These are phyloP conservation scores for Lentinula aciculospora DNA, from an alignment of 768 basidiomycete genomes.

Conservation along the genomic window DNA sequence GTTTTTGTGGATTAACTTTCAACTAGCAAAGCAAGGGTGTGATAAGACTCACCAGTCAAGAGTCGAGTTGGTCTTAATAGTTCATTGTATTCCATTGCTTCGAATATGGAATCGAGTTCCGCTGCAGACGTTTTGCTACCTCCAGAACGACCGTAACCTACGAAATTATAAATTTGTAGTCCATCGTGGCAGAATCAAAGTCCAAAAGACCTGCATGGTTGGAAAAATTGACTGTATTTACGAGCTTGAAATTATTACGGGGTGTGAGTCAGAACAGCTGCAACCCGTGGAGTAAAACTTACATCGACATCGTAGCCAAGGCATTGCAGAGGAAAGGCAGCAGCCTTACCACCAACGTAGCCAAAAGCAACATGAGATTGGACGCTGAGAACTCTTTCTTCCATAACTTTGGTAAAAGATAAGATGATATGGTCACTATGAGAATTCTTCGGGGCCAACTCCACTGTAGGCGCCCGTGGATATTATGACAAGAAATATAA, in stretches of 20 bases:
- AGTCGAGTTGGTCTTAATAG: slow-evolving; percentile 67
- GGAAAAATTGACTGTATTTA: slow-evolving; percentile 92
- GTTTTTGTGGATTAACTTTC: not conserved
- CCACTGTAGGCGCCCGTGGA: too few relatives aligned
- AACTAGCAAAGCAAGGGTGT: not conserved
- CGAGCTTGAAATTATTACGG: slow-evolving; percentile 40
- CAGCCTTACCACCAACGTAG: slow-evolving; percentile 86
- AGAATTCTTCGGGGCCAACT: too few relatives aligned
- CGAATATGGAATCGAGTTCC: slow-evolving; percentile 74
- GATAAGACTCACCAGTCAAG: slow-evolving; percentile 57
- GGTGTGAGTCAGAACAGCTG: slow-evolving; percentile 6
- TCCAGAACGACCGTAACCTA: slow-evolving; percentile 80
- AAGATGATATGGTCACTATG: too few relatives aligned
- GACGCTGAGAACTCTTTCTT: slow-evolving; percentile 73
- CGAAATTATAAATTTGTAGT: slow-evolving; percentile 1
- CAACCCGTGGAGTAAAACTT: too few relatives aligned
- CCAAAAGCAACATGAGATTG: slow-evolving; percentile 94
- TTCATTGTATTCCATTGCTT: slow-evolving; percentile 69
- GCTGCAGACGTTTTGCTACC: slow-evolving; percentile 75
- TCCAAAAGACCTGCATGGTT: slow-evolving; percentile 74
- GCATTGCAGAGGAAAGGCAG: slow-evolving; percentile 72
- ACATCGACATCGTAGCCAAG: slow-evolving; percentile 97
- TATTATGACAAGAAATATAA: not conserved
- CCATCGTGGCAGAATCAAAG: not conserved
- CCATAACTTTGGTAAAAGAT: not conserved